Conservation (phyloP, 108 stramenopile species). For the Skeletonema tropicum region DNA sequence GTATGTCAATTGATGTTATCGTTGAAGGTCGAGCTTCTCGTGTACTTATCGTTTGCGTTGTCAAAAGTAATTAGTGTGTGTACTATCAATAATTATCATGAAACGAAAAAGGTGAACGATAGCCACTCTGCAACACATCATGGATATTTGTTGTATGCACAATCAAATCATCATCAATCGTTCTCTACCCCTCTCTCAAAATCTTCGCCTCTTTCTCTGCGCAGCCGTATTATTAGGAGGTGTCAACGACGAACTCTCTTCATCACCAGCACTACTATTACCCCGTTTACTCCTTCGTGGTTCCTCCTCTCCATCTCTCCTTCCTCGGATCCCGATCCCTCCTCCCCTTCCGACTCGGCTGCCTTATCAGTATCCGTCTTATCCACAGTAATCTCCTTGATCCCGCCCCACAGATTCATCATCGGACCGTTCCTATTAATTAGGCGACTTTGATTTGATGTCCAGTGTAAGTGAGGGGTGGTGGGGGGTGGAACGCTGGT, state of each 20-base stretch:
- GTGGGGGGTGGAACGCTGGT: no score
- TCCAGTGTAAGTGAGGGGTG: no score
- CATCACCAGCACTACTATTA: slow-evolving; percentile 11
- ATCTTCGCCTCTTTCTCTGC: slow-evolving; percentile 33
- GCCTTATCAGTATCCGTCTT: slow-evolving; percentile 14
- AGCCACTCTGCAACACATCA: slow-evolving; percentile 5
- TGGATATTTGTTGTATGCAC: neutral
- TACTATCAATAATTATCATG: slow-evolving; percentile 1
- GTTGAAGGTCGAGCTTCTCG: no score
- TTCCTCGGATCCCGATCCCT: slow-evolving; percentile 7
- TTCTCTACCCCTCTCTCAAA: slow-evolving; percentile 19
- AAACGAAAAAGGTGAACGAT: neutral
- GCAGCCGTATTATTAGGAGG: slow-evolving; percentile 29
- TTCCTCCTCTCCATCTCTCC: slow-evolving; percentile 44
- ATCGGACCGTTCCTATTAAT: no score
- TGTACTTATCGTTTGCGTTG: neutral
- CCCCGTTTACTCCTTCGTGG: slow-evolving; percentile 19
- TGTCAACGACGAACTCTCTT: slow-evolving; percentile 34
- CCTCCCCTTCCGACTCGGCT: slow-evolving; percentile 31
- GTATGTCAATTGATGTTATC: neutral
- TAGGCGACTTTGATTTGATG: no score
- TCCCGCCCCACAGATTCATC: no score
- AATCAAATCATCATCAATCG: neutral
- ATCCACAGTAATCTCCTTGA: slow-evolving; percentile 50
- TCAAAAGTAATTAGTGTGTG: neutral